Base-by-base conservation (phyloP, 768 basidiomycete genomes). In the Agrocybe praecox region DNA sequence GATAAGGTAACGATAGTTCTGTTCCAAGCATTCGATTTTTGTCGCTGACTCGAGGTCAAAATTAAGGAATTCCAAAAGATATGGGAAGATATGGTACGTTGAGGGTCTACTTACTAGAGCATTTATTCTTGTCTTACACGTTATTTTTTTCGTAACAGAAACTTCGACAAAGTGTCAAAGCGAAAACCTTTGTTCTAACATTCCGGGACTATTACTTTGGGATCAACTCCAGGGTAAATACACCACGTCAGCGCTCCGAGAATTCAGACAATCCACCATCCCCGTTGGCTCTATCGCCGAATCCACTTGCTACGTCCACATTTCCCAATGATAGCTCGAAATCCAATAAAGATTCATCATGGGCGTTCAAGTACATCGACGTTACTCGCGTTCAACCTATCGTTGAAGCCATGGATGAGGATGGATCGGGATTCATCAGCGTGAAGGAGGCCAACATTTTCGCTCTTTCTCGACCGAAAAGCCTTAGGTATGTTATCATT, bases 401-500 rank as follows among this genome's bases (percentile, higher is more conserved):
- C 48, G 59, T 67, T 2, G 70, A 71, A 33, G 67, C 62, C 7
- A 62, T 69, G 22, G 68, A 71, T 42, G 64, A 63, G 52, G 70
- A 71, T 51, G 67, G 64, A 11, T 67, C 68, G 3, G 68, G 67
- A 2, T 67, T 68, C 45, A 63, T 69, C 19, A 69, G 62, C 29
- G 65, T 71, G 24, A 60, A 64, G 18, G 70, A 71, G 55, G 67
- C 65, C 0, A 71, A 71, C 42, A 48, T 46, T 7, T 71, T 71
- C 26, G 63, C 62, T 1, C 15, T 42, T n/a, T 53, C 60, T n/a
- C 63, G 63, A 5, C 70, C 67, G 0, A 33, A 58, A 26, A 58
- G 54, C 2, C 67, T 69, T 61, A 69, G 62, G 67, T 67, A 26
- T 34, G 60, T 33, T 40, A 6, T n/a, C 18, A 18, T 55, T 9